Evolutionary conservation across 495 filamentous ascomycete species (phyloP), one percentile per base, ranked within the genome.

Genomic region (Penicillium tannophilum): DNA sequence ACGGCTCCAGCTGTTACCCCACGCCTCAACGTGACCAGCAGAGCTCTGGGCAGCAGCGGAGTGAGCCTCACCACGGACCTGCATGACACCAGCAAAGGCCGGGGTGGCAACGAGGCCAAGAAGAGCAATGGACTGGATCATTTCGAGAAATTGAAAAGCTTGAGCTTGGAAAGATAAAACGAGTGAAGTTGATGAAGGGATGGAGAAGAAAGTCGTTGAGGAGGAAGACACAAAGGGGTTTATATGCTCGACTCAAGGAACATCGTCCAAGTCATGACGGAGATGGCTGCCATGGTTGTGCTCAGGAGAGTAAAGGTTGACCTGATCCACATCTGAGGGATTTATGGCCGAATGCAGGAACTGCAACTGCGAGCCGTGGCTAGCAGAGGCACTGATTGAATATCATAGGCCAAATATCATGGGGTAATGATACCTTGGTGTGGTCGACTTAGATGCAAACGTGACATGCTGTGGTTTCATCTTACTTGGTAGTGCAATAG

Each of bases 41-140:
- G 52, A 44, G 52, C 23, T 43, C 33, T 35, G 45, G 14, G 44
- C 56, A 36, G 30, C 24, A 43, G 66, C 57, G 36, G 30, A 47
- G 20, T 39, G 56, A 3, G 63, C 61, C 41, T 57, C 65, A 56
- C 64, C 69, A 56, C 65, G 70, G 47, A 58, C 63, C 55, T 75
- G 65, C 50, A 74, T 70, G 39, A 79, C 68, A 66, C 73, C 74
- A 54, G 74, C 76, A 35, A 79, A 65, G 36, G 74, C 74, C 35
- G 75, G 75, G 64, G 19, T 68, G 55, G 74, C 66, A 56, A 23
- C 20, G 20, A 79, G 65, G 45, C 71, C 74, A 67, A 79, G 58
- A 53, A 79, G 58, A 60, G 76, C 71, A 66, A 76, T 39, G 61
- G 69, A 67, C 55, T 74, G 71, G 55, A 78, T 67, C 76, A 79